phyloP scores from a whole-genome alignment of 164 flowering plant species.

The Stephania japonica region DNA sequence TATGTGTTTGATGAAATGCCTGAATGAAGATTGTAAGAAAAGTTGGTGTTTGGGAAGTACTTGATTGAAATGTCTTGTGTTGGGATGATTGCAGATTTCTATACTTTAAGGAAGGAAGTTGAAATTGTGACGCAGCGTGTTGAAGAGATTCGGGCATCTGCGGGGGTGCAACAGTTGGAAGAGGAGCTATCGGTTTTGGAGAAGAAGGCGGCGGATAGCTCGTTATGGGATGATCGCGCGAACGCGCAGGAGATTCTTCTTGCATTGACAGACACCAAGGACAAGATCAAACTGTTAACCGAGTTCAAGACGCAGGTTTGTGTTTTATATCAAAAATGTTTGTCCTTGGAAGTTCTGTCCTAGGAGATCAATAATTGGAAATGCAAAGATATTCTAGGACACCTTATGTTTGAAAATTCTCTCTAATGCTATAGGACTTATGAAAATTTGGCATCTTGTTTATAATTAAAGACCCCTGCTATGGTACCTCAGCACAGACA shows the following conservation, averaged over 20 bases:
- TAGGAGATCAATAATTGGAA: neutral
- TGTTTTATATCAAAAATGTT: neutral
- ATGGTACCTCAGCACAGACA: too few species aligned
- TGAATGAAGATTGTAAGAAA: neutral
- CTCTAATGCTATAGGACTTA: too few species aligned
- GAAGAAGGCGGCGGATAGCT: constrained; percentile 60
- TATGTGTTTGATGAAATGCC: neutral
- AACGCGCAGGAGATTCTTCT: constrained; percentile 79
- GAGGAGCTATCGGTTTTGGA: constrained; percentile 57
- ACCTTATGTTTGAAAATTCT: neutral
- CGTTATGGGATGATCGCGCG: constrained; percentile 87
- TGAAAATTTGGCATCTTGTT: too few species aligned
- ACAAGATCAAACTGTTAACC: constrained; percentile 56
- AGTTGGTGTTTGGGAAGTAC: neutral
- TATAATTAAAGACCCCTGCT: too few species aligned
- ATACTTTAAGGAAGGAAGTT: constrained; percentile 76
- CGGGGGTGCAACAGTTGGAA: constrained; percentile 63
- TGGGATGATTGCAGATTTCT: constrained; percentile 57
- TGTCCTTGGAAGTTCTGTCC: neutral
- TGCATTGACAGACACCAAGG: constrained; percentile 81
- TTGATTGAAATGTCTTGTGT: neutral
- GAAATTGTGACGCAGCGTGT: constrained; percentile 59
- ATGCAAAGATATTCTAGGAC: neutral
- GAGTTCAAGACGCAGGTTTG: constrained; percentile 84
- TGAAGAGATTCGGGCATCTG: constrained; percentile 62